Evolutionary conservation across 1,284 basidiomycete species (phyloP), one percentile per base, ranked within the genome.

Genomic region (Sporisorium reilianum): DNA sequence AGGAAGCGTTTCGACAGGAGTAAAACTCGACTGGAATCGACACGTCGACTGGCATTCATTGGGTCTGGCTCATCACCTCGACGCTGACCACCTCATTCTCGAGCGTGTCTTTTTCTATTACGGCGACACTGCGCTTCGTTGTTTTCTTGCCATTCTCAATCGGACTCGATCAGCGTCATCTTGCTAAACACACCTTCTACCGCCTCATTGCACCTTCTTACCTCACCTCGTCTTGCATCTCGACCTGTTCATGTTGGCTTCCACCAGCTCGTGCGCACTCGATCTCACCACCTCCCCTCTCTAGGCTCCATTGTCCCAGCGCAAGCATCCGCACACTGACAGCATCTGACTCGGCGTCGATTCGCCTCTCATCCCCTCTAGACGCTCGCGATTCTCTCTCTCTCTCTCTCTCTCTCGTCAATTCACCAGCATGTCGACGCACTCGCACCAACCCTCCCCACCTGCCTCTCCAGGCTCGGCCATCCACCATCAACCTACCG

Each of bases 361-460:
- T n/a, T 41, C 45, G 45, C 45, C 25, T 18, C 45, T n/a, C 16
- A 28, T n/a, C 25, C 26, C 14, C 45, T 46, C 46, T 23, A 50
- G 32, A 50, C 30, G 16, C 38, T 32, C 14, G 34, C 32, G n/a
- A n/a, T n/a, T n/a, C n/a, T n/a, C n/a, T n/a, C n/a, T n/a, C n/a
- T n/a, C n/a, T n/a, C n/a, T n/a, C n/a, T n/a, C n/a, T n/a, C n/a
- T n/a, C n/a, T n/a, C n/a, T n/a, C n/a, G n/a, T 32, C 7, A 9
- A 22, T 23, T 12, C 41, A 26, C 22, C 40, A 57, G 6, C 50
- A 70, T 70, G 61, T 61, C 67, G 38, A 25, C 62, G 14, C 62
- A 64, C 22, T 55, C 60, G 18, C 61, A 61, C 23, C 66, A 72
- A 20, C 69, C 64, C 18, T 72, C 69, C n/a, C 69, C 69, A 5